Base-by-base conservation (phyloP, 2,329 filamentous ascomycete species). In the Diaporthe vexans region DNA sequence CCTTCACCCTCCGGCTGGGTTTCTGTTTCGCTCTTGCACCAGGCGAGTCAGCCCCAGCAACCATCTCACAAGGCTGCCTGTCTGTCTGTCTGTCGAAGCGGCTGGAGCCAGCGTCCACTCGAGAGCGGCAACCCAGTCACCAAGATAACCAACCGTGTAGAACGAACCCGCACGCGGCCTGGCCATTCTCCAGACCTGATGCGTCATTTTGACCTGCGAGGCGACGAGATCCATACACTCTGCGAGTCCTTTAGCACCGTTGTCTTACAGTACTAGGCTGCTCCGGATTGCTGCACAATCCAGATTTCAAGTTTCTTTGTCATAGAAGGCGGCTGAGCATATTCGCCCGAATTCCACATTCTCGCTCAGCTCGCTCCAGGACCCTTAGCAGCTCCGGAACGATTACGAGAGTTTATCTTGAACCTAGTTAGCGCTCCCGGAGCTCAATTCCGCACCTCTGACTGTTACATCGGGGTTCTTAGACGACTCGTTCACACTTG, bases 151-250 rank as follows among this genome's bases (percentile, higher is more conserved):
- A 56, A 37, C 21, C 15, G 24, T 19, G 40, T 24, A 61, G 40
- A 37, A 10, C 37, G 40, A 46, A 46, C 61, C 61, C 26, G 61
- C 61, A 67, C 61, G 61, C 61, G 61, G 52, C 61, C 63, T 68
- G 63, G 33, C 29, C 48, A 17, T 40, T 21, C 1, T 29, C 63
- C 9, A 8, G 63, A 40, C 15, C 63, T n/a, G 29, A n/a, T 40
- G 40, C 69, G 57, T 71, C 70, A 63, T 63, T n/a, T 54, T 37
- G 57, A 56, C 46, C 70, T 51, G 57, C 26, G 48, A 68, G 46
- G 33, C 37, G 33, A 13, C 63, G 17, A 54, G 40, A 11, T 40
- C 46, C 58, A 15, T 26, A 19, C 63, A 26, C 37, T 17, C 35
- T 33, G 21, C 46, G 46, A 68, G 63, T 19, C 46, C 33, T 15